Base-by-base conservation (phyloP, 805 yeast species). In the Saturnispora bothae region DNA sequence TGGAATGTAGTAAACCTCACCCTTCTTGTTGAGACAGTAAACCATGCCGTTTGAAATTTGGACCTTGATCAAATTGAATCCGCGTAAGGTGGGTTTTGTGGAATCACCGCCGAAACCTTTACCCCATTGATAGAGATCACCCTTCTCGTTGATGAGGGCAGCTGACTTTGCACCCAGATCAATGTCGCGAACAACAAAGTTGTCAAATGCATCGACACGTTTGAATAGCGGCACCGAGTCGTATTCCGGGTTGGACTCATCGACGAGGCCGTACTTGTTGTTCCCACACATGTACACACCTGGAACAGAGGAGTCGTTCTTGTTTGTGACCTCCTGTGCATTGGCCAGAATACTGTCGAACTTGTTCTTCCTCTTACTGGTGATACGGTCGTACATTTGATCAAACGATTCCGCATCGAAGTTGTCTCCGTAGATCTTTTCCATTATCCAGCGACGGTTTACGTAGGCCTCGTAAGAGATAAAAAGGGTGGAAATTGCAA, bases 81-180 rank as follows among this genome's bases (percentile, higher is more conserved):
- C 76, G 33, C 59, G 63, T 14, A 79, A 43, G 3, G 75, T 59
- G 16, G 59, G 51, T 26, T 44, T 50, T 3, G 42, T 31, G 0
- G 50, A 44, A 32, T 52, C 51, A 4, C 53, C 57, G 18, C 40
- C 43, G 28, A 53, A 57, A 1, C 67, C 70, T 21, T 56, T 50
- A n/a, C 76, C 75, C 83, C 88, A 84, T 52, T 80, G 82, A 39
- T 74, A 76, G 23, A 85, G 65, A 49, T 80, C 40, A 21, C 44
- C 40, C 10, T 43, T 51, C 5, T 35, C 43, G 17, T 38, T 34
- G 16, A 31, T 31, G 21, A 39, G 38, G 13, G 38, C 41, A 23
- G 38, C 44, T 25, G 46, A 38, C 29, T 41, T 34, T 12, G 65
- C 66, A 18, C 67, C 63, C 2, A 84, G 51, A 16, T 65, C 61